Evolutionary conservation across 2,329 filamentous ascomycete species (phyloP), one percentile per base, ranked within the genome.

Genomic region (Trichothecium roseum): DNA sequence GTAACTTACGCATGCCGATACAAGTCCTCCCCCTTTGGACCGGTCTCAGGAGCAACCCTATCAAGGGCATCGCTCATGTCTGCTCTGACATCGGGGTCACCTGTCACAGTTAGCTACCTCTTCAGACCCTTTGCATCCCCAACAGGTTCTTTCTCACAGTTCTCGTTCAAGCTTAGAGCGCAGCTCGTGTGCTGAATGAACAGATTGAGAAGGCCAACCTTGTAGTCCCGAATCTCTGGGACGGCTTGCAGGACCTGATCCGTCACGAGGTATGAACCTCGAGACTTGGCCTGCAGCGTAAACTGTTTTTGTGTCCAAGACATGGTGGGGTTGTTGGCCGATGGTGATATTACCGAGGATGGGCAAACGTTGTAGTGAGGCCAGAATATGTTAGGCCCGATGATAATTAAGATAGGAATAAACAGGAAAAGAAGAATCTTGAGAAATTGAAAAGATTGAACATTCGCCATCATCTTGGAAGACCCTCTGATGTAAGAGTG

Each of bases 141-240:
- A 5, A 7, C 30, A 15, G 27, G 8, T 20, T 35, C n/a, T 9
- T 18, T n/a, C 55, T 34, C 42, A 61, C 74, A 81, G 63, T 96
- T 96, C 71, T 98, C 91, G 55, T 98, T 98, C 49, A 98, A 64
- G 40, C 77, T 84, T 36, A 98, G 69, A 10, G 84, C 91, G 60
- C 87, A 94, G 51, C 78, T 86, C 5, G 91, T 98, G 63, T 98
- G 91, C 63, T 98, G 89, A 37, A 96, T 72, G 58, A 96, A 98
- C 32, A 98, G 70, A 56, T 94, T 79, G 42, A 96, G 64, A 41
- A 94, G 62, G 30, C 87, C 87, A 47, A 91, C 75, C 57, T 89
- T 89, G 72, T 94, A 94, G 45, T 74, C 57, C 40, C 69, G 68
- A 44, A 96, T 73, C 60, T 95, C 87, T 4, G 89, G 88, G 1